Conservation (phyloP, 139 green algal species). For the Chlorella sp. region DNA sequence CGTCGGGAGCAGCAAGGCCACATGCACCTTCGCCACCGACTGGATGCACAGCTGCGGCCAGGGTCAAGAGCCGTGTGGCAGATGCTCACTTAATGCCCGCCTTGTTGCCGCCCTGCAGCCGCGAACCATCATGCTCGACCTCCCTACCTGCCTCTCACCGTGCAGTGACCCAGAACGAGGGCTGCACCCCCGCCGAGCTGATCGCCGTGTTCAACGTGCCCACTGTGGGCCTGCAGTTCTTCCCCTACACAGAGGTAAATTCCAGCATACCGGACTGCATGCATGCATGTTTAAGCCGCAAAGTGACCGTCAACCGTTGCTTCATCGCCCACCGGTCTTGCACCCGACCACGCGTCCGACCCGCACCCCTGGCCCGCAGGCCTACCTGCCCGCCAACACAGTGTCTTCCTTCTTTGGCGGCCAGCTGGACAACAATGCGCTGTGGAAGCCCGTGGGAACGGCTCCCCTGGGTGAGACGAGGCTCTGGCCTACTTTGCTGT, state of each 20-base stretch:
- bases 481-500: background rate
- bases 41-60: no score
- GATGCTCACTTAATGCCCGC: background rate
- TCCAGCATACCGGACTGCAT: no score
- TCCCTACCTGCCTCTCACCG: background rate
- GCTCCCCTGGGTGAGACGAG: background rate
- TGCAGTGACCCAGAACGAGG: slow-evolving; percentile 26
- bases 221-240: background rate
- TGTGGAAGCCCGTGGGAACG: slow-evolving; percentile 7
- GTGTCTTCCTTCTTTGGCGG: background rate
- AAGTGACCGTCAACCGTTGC: background rate
- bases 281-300: no score
- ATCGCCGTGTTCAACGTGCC: background rate
- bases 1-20: no score
- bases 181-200: background rate
- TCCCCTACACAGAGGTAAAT: slow-evolving; percentile 6
- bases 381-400: slow-evolving; percentile 13
- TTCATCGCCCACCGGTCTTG: background rate
- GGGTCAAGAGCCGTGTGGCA: no score
- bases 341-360: background rate
- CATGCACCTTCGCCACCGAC: no score
- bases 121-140: background rate
- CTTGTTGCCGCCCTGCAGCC: background rate
- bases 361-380: background rate
- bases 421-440: background rate